Conservation (phyloP, 441 rosid genomes). For the Pelargonium citronellum region DNA sequence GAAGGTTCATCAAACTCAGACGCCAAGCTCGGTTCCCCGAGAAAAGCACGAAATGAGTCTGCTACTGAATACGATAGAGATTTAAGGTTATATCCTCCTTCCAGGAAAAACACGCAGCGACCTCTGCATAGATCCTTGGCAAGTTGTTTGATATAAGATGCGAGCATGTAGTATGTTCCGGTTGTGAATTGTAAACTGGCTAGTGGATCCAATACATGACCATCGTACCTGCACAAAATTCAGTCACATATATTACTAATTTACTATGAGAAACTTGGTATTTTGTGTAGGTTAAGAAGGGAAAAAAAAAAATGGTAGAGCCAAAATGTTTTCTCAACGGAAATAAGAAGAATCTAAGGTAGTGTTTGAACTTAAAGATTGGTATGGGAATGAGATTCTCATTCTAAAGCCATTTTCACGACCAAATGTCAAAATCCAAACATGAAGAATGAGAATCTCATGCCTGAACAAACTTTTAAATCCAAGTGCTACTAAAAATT, state of each 20-base stretch:
- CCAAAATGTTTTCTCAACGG: too few species aligned
- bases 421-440: too few species aligned
- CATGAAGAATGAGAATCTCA: background rate
- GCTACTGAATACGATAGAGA: conserved; percentile 83
- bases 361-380: too few species aligned
- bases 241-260: background rate
- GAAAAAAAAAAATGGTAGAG: too few species aligned
- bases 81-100: conserved; percentile 92
- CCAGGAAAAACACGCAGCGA: conserved; percentile 80
- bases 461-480: too few species aligned
- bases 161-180: conserved; percentile 71
- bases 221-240: conserved; percentile 52
- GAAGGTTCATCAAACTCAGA: conserved; percentile 72
- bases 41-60: conserved; percentile 80
- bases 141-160: conserved; percentile 65
- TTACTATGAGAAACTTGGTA: too few species aligned
- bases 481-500: background rate
- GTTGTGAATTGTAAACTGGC: conserved; percentile 87
- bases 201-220: conserved; percentile 76
- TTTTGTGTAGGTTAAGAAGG: background rate
- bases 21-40: conserved; percentile 73
- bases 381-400: too few species aligned
- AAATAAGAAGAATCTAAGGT: too few species aligned
- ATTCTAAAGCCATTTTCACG: too few species aligned
- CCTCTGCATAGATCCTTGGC: conserved; percentile 81